Conservation (phyloP, 768 basidiomycete genomes). For the Mycena latifolia region DNA sequence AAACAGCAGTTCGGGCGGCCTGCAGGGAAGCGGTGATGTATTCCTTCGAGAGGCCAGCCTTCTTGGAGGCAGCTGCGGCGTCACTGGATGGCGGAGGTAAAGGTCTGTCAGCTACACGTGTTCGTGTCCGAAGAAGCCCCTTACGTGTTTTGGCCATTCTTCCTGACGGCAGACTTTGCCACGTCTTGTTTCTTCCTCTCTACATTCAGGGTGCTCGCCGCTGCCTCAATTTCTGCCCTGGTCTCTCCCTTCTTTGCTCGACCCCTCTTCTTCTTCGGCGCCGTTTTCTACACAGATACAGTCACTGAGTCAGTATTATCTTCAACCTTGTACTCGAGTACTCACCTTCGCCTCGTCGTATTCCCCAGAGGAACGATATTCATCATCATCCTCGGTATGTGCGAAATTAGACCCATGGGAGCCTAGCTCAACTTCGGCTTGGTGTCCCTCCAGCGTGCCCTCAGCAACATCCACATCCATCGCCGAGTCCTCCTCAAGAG, state of each 20-base stretch:
- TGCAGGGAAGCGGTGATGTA: neutral
- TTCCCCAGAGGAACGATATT: neutral
- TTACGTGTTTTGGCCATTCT: neutral
- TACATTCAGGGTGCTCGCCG: too few relatives aligned
- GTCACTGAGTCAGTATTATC: too few relatives aligned
- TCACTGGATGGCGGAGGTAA: neutral
- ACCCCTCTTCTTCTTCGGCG: too few relatives aligned
- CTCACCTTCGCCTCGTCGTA: neutral
- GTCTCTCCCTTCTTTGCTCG: too few relatives aligned
- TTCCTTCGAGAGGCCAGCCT: neutral
- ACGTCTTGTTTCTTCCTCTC: too few relatives aligned
- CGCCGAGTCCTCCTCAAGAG: too few relatives aligned
- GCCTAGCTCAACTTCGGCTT: too few relatives aligned
- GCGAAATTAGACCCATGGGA: neutral
- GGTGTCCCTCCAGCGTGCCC: neutral
- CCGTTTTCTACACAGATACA: too few relatives aligned
- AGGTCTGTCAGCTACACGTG: too few relatives aligned
- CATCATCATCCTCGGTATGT: neutral
- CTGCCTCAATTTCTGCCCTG: too few relatives aligned
- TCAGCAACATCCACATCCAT: neutral
- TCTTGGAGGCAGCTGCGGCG: neutral
- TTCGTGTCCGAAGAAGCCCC: neutral
- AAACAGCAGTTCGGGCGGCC: too few relatives aligned
- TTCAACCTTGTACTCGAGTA: neutral
- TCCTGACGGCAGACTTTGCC: too few relatives aligned